Evolutionary conservation across 2,329 filamentous ascomycete species (phyloP).

Genomic region (Dothiorella sarmentorum): DNA sequence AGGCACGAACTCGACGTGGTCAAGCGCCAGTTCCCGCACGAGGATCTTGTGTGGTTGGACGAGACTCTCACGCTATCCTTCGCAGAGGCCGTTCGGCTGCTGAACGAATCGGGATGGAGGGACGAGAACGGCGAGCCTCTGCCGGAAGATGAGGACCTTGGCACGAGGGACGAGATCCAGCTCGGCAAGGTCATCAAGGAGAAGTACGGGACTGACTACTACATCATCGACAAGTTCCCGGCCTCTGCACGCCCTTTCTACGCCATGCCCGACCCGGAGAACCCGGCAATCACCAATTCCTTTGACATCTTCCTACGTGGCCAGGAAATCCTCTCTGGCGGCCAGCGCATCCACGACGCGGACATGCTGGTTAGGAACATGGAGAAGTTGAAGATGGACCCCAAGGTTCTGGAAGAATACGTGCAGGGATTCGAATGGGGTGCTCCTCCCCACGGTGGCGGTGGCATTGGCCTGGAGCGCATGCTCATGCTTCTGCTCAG

Average conservation of each 20-base stretch:
- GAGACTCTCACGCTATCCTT: slow-evolving; percentile 81
- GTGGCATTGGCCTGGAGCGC: slow-evolving; percentile 85
- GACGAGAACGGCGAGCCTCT: slow-evolving; percentile 72
- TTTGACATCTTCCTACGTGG: slow-evolving; percentile 94
- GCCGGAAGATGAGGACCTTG: slow-evolving; percentile 73
- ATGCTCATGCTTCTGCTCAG: slow-evolving; percentile 82
- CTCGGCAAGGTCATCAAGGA: slow-evolving; percentile 81
- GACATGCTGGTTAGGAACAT: slow-evolving; percentile 73
- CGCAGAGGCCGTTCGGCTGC: slow-evolving; percentile 71
- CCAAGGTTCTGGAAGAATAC: slow-evolving; percentile 85
- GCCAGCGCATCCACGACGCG: slow-evolving; percentile 86
- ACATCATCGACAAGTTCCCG: slow-evolving; percentile 92
- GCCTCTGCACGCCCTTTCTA: slow-evolving; percentile 83
- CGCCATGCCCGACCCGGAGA: slow-evolving; percentile 75
- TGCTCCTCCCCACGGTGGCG: slow-evolving; percentile 83
- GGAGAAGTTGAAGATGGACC: slow-evolving; percentile 69
- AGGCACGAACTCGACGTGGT: slow-evolving; percentile 72
- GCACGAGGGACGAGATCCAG: slow-evolving; percentile 81
- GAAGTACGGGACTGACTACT: slow-evolving; percentile 86
- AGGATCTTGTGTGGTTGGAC: slow-evolving; percentile 82
- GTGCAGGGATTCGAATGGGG: slow-evolving; percentile 84
- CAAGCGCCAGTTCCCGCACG: slow-evolving; percentile 79
- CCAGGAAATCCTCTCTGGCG: slow-evolving; percentile 88
- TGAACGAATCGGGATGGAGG: slow-evolving; percentile 72
- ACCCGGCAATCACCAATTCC: slow-evolving; percentile 76